A percentile compares a stretch with the other conserved stretches of the same genome.
phyloP scores from a whole-genome alignment of 345 rosid species.

The Euphorbia pulcherrima region DNA sequence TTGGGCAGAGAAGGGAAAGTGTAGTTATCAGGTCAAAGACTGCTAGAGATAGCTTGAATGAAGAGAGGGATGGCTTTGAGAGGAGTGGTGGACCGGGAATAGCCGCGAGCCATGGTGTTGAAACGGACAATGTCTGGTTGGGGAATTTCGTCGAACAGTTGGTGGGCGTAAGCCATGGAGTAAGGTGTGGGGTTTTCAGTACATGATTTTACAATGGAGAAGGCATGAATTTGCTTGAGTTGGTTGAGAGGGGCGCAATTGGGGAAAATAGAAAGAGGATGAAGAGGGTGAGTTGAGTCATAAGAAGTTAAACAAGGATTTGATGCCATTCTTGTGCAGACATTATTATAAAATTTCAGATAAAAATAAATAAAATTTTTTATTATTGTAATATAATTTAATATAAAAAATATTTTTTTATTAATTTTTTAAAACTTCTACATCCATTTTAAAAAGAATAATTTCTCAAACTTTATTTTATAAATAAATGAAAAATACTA shows the following conservation, averaged over 20 bases:
- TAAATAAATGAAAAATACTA: too few species aligned
- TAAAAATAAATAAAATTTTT: too few species aligned
- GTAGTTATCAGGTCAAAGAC: constrained; percentile 16
- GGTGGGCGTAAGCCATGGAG: constrained; percentile 20
- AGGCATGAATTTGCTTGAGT: constrained; percentile 69
- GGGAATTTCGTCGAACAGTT: constrained; percentile 21
- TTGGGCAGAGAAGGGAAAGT: constrained; percentile 23
- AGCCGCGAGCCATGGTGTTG: constrained; percentile 22
- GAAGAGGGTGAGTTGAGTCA: not conserved
- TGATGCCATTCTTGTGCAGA: too few species aligned
- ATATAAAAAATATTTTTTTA: too few species aligned
- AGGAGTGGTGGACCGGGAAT: constrained; percentile 21
- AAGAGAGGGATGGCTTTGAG: constrained; percentile 18
- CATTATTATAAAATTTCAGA: too few species aligned
- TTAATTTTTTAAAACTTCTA: too few species aligned
- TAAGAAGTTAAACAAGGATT: not conserved
- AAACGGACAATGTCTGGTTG: constrained; percentile 22
- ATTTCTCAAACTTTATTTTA: too few species aligned
- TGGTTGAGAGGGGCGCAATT: constrained; percentile 47
- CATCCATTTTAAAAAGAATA: too few species aligned
- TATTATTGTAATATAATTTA: too few species aligned
- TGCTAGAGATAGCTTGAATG: constrained; percentile 3
- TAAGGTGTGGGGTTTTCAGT: constrained; percentile 15
- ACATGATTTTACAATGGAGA: constrained; percentile 53
- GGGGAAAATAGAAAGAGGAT: constrained; percentile 42